Conservation (phyloP, 805 yeast species). For the Candida pseudoglaebosa region DNA sequence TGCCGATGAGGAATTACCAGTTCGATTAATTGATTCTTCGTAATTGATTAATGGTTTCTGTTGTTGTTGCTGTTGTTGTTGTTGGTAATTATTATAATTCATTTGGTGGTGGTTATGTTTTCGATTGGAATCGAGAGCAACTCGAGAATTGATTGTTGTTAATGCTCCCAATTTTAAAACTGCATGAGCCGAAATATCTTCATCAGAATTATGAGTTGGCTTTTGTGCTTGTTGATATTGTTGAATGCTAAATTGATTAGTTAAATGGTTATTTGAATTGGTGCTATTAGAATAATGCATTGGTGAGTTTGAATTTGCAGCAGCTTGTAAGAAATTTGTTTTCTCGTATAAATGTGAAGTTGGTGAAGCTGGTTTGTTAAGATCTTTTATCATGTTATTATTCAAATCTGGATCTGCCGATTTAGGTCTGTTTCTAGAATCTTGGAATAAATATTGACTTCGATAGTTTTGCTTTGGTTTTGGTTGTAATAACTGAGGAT, state of each 20-base stretch:
- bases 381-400: slow-evolving; percentile 11
- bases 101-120: slow-evolving; percentile 17
- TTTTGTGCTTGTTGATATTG: slow-evolving; percentile 15
- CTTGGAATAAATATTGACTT: slow-evolving; percentile 11
- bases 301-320: slow-evolving; percentile 20
- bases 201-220: slow-evolving; percentile 16
- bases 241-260: neutral
- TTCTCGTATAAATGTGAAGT: slow-evolving; percentile 41
- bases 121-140: slow-evolving; percentile 41
- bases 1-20: slow-evolving; percentile 34
- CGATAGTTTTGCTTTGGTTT: slow-evolving; percentile 32
- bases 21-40: slow-evolving; percentile 36
- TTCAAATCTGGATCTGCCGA: slow-evolving; percentile 43
- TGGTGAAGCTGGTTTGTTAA: slow-evolving; percentile 37
- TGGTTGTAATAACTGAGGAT: slow-evolving; percentile 30
- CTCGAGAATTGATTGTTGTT: slow-evolving; percentile 59
- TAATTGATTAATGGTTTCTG: slow-evolving; percentile 10
- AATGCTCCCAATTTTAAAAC: slow-evolving; percentile 65
- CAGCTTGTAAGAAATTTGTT: slow-evolving; percentile 39
- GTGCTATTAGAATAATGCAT: slow-evolving; percentile 2
- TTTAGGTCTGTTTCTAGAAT: slow-evolving; percentile 32
- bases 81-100: slow-evolving; percentile 6
- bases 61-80: slow-evolving; percentile 8
- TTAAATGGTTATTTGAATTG: neutral
- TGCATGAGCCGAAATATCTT: slow-evolving; percentile 29